Conservation (phyloP, 1,139 yeast genomes). For the Scheffersomyces titani region DNA sequence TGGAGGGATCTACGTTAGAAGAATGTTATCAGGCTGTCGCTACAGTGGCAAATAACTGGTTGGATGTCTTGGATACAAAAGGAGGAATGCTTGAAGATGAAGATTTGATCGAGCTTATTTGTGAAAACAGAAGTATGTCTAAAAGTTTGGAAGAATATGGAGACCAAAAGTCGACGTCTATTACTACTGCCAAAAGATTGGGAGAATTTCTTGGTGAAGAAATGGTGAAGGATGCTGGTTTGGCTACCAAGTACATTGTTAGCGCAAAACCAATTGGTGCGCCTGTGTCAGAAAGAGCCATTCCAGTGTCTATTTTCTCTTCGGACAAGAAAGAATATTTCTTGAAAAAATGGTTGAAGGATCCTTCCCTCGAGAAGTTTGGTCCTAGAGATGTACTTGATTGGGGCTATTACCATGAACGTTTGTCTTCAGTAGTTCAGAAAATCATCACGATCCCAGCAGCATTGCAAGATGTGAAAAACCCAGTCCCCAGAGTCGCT, state of each 20-base stretch:
- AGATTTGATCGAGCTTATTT: constrained; percentile 90
- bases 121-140: constrained; percentile 96
- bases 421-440: constrained; percentile 90
- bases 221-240: constrained; percentile 95
- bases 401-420: constrained; percentile 90
- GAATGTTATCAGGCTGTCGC: constrained; percentile 90
- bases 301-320: constrained; percentile 94
- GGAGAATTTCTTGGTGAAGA: constrained; percentile 97
- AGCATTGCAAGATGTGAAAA: constrained; percentile 83
- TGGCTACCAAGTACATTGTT: constrained; percentile 92
- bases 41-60: constrained; percentile 90
- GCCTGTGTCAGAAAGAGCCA: constrained; percentile 94
- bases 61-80: constrained; percentile 85
- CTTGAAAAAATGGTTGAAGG: constrained; percentile 84
- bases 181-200: constrained; percentile 88
- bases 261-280: constrained; percentile 81
- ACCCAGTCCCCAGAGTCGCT: constrained; percentile 92
- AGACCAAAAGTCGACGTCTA: constrained; percentile 88
- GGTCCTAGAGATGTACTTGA: constrained; percentile 90
- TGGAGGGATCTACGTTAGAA: constrained; percentile 79
- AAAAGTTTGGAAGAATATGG: constrained; percentile 89
- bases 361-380: constrained; percentile 73
- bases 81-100: constrained; percentile 91
- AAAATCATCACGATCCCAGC: constrained; percentile 98
- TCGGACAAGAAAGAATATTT: constrained; percentile 69